Percentiles rank a stretch among this genome's conserved stretches.
Evolutionary conservation across 805 yeast genomes (phyloP).

Genomic region (Sugiyamaella mastotermitis): DNA sequence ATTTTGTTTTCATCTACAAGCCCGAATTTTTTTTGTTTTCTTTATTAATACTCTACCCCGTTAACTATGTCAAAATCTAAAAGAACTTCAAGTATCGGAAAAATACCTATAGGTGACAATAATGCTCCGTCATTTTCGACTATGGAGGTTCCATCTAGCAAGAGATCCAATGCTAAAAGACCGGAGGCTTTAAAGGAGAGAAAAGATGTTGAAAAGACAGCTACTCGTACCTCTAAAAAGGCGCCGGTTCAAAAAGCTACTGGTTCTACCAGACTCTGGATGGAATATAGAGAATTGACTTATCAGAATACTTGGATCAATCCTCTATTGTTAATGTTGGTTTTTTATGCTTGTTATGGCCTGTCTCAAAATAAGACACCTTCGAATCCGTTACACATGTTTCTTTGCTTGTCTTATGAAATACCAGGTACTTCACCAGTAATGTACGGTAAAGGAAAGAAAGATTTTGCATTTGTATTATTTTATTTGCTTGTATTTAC

Average conservation of each 20-base stretch:
- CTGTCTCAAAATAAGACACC: slow-evolving; percentile 52
- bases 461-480: slow-evolving; percentile 73
- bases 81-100: slow-evolving; percentile 69
- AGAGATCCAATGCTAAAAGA: slow-evolving; percentile 36
- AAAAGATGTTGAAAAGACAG: slow-evolving; percentile 1
- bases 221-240: too few relatives aligned
- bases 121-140: slow-evolving; percentile 63
- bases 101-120: slow-evolving; percentile 68
- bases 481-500: slow-evolving; percentile 85
- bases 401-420: slow-evolving; percentile 61
- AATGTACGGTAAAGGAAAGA: slow-evolving; percentile 76
- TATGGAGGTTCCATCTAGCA: slow-evolving; percentile 43
- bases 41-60: too few relatives aligned
- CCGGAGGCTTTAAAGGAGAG: slow-evolving; percentile 25
- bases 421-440: slow-evolving; percentile 46
- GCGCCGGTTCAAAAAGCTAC: slow-evolving; percentile 5
- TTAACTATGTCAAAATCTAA: slow-evolving; percentile 22
- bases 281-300: slow-evolving; percentile 52
- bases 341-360: slow-evolving; percentile 39
- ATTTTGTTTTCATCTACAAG: too few relatives aligned
- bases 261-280: slow-evolving; percentile 37
- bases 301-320: slow-evolving; percentile 63
- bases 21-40: too few relatives aligned
- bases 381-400: slow-evolving; percentile 55
- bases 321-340: slow-evolving; percentile 47